Evolutionary conservation across 768 basidiomycete species (phyloP), one percentile per base, ranked within the genome.

Genomic region (Leccinellum luteum): DNA sequence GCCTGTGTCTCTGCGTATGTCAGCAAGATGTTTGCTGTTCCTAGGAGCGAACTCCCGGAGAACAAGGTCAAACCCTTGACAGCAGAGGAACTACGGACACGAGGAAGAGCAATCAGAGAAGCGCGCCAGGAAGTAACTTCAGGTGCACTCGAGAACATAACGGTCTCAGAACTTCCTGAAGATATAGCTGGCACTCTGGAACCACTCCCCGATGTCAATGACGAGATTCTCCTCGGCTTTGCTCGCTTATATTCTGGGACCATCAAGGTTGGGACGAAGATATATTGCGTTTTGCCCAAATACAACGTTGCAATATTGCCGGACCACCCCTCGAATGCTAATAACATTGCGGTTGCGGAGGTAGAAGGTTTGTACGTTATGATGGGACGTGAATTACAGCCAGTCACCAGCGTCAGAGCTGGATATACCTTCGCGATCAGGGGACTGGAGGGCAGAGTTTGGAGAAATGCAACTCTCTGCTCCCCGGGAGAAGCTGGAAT

Each of bases 21-120:
- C 48, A 96, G 92, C 80, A 99, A 98, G 73, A 99, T 98, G 96
- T 98, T 98, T 67, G 94, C 94, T 1, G 88, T 98, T 0, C 75
- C 85, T n/a, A 75, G 72, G 21, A 83, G 83, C 55, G 89, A 94
- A 49, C 76, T 99, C 23, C 96, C 96, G 0, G 90, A 94, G 68
- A 87, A 90, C 72, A 92, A 91, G 74, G 85, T 85, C 66, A 86
- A 79, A 63, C 77, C 81, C 17, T 65, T 92, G 48, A 92, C 89
- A 0, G 89, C 90, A 0, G 93, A 95, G 34, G 90, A 96, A 66
- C 85, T 95, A 84, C 80, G 90, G 19, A 74, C 76, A 10, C 79
- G 80, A 57, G 89, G 86, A 1, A 78, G 78, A 60, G 86, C 83
- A 41, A 77, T 79, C 2, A 81, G 80, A 65, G 79, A 77, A 49